These are phyloP conservation scores for barley (Hordeum vulgare) DNA, from an alignment of 176 grass and related monocot species.

Conservation along the genomic window DNA sequence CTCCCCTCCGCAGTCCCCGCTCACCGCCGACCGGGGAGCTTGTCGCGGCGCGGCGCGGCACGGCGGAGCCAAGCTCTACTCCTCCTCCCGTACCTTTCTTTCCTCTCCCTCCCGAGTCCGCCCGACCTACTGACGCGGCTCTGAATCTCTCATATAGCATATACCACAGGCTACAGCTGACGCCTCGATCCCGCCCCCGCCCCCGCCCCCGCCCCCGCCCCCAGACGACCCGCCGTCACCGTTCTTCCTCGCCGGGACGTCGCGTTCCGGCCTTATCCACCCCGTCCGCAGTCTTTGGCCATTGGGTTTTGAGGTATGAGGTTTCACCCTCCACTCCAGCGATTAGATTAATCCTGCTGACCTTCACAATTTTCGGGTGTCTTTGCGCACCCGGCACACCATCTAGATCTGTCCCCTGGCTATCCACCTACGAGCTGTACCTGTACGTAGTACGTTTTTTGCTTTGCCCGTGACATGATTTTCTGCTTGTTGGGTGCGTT, in stretches of 20 bases:
- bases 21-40: not conserved
- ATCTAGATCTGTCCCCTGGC: not conserved
- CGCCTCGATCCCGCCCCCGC: not conserved
- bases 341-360: not conserved
- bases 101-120: not conserved
- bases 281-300: not conserved
- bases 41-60: not conserved
- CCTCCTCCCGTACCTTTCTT: not conserved
- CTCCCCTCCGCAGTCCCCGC: not conserved
- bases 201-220: not conserved
- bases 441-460: not conserved
- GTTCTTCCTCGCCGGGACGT: not conserved
- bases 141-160: not conserved
- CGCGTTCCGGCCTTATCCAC: too few species aligned
- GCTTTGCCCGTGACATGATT: not conserved
- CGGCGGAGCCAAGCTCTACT: not conserved
- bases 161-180: not conserved
- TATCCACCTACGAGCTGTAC: not conserved
- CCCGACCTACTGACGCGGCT: not conserved
- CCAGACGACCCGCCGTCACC: not conserved
- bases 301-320: not conserved
- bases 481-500: not conserved
- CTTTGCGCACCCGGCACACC: not conserved
- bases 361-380: not conserved
- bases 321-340: not conserved